phyloP scores from a whole-genome alignment of 1,284 basidiomycete species.

The Coniophora puteana region DNA sequence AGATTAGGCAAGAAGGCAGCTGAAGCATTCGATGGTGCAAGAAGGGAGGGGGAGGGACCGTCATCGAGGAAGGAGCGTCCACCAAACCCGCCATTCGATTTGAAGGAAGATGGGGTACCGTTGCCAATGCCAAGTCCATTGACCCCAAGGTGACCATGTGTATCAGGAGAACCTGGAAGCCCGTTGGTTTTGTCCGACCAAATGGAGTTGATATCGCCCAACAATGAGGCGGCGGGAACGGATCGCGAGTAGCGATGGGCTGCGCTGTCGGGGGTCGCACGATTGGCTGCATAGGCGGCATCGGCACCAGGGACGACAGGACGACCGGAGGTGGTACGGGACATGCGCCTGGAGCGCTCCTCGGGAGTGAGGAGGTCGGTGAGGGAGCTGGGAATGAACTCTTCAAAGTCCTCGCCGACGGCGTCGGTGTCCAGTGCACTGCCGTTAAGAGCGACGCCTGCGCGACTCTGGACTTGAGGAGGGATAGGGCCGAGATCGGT shows the following conservation, averaged over 20 bases:
- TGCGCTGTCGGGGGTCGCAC: conserved; percentile 28
- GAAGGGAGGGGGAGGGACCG: conserved; percentile 35
- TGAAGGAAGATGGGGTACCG: conserved; percentile 46
- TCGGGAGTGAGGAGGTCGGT: conserved; percentile 86
- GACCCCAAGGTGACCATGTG: conserved; percentile 14
- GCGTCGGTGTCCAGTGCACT: conserved; percentile 29
- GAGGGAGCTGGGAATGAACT: conserved; percentile 81
- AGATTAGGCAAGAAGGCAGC: conserved; percentile 73
- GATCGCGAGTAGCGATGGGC: conserved; percentile 75
- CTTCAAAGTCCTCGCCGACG: conserved; percentile 79
- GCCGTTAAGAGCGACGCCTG: conserved; percentile 14
- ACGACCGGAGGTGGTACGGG: conserved; percentile 54
- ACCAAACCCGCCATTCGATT: conserved; percentile 37
- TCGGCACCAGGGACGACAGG: conserved; percentile 16
- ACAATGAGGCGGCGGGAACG: conserved; percentile 68
- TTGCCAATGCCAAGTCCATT: conserved; percentile 28
- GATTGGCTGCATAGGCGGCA: conserved; percentile 15
- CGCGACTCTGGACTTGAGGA: conserved; percentile 10
- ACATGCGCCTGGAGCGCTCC: conserved; percentile 76
- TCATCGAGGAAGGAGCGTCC: conserved; percentile 34
- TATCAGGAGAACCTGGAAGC: conserved; percentile 27
- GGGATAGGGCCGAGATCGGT: conserved; percentile 22
- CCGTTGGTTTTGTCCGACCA: conserved; percentile 51
- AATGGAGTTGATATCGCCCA: conserved; percentile 71
- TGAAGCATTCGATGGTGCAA: conserved; percentile 69